Percentiles rank a stretch among this genome's conserved stretches.
These are phyloP conservation scores for Tolypocladium cylindrosporum DNA, from an alignment of 2,329 filamentous ascomycete genomes.

Conservation along the genomic window DNA sequence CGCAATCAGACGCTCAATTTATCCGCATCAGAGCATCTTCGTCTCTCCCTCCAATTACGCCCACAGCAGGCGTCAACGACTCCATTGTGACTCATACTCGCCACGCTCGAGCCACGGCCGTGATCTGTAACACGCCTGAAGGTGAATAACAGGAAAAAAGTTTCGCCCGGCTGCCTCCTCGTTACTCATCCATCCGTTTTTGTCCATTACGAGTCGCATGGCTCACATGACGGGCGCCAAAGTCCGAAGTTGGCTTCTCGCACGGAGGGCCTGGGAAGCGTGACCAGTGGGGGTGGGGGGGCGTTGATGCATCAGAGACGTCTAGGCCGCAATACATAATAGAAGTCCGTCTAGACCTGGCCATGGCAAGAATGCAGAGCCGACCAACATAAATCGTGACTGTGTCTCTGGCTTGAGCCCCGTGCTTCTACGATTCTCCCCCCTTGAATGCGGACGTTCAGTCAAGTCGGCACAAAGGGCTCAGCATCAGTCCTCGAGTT, in stretches of 20 bases:
- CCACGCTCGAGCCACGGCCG: neutral
- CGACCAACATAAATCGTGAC: neutral
- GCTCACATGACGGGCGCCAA: conserved; percentile 4
- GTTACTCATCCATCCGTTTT: neutral
- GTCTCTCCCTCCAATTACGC: neutral
- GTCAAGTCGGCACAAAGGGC: neutral
- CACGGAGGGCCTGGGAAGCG: neutral
- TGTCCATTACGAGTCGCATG: neutral
- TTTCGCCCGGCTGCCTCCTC: neutral
- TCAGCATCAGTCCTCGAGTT: neutral
- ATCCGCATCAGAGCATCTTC: neutral
- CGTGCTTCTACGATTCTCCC: neutral
- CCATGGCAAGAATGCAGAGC: neutral
- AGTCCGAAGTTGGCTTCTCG: neutral
- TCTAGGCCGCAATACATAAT: neutral
- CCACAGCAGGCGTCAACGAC: neutral
- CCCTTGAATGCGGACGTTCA: too few species aligned
- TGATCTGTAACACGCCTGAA: neutral
- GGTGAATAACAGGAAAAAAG: neutral
- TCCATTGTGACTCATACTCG: neutral
- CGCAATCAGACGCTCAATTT: neutral
- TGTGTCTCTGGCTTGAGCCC: neutral
- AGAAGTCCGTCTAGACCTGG: neutral
- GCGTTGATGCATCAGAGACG: neutral
- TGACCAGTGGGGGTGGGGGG: neutral